Evolutionary conservation across 306 rosid species (phyloP).

Genomic region (Dalbergia cultrata): DNA sequence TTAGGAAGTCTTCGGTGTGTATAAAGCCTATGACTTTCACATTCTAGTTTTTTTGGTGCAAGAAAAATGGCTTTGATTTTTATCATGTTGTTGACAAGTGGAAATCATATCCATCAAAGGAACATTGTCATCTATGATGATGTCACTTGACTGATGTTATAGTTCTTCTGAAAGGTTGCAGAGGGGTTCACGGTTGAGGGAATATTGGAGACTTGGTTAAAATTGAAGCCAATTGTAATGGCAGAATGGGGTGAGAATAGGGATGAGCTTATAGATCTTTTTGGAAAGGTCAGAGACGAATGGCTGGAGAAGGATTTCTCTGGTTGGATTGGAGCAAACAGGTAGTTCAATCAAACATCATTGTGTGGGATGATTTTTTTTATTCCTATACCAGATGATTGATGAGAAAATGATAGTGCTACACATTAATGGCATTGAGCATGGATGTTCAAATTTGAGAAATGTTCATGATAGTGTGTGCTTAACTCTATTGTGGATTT

Average conservation of each 20-base stretch:
- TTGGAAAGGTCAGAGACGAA: slow-evolving; percentile 88
- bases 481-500: no score
- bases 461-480: neutral
- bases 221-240: slow-evolving; percentile 76
- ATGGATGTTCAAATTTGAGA: slow-evolving; percentile 6
- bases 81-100: neutral
- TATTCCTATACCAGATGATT: neutral
- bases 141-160: slow-evolving; percentile 43
- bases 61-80: neutral
- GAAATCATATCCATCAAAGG: neutral
- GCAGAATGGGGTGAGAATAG: slow-evolving; percentile 82
- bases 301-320: slow-evolving; percentile 80
- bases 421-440: neutral
- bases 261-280: slow-evolving; percentile 67
- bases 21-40: slow-evolving; percentile 19
- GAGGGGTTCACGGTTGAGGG: slow-evolving; percentile 76
- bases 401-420: slow-evolving; percentile 4
- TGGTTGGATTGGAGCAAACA: slow-evolving; percentile 90
- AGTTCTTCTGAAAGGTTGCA: slow-evolving; percentile 73
- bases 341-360: slow-evolving; percentile 57
- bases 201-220: slow-evolving; percentile 83
- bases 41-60: neutral
- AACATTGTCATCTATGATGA: slow-evolving; percentile 42
- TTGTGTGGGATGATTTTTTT: slow-evolving; percentile 5
- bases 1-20: slow-evolving; percentile 54